A percentile compares a stretch with the other conserved stretches of the same genome.
Evolutionary conservation across 306 rosid genomes (phyloP).

Genomic region (Canavalia gladiata): DNA sequence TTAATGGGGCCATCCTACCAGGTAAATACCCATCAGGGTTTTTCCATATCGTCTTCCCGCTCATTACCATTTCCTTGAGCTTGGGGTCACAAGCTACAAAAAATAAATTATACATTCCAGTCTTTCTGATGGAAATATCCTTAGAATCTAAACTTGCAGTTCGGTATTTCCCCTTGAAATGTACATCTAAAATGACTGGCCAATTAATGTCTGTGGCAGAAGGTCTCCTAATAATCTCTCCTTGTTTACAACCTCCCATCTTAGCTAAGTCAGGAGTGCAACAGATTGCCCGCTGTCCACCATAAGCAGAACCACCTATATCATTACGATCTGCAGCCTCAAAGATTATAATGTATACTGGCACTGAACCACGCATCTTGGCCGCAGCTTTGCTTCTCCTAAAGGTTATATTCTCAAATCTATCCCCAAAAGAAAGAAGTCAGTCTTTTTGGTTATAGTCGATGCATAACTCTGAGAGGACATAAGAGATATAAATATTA

Average conservation of each 20-base stretch:
- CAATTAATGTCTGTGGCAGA: slow-evolving; percentile 77
- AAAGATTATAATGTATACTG: slow-evolving; percentile 79
- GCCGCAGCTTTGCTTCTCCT: slow-evolving; percentile 75
- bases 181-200: slow-evolving; percentile 76
- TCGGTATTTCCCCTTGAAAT: slow-evolving; percentile 56
- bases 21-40: slow-evolving; percentile 91
- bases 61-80: slow-evolving; percentile 81
- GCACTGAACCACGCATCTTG: slow-evolving; percentile 62
- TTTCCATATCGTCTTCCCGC: slow-evolving; percentile 93
- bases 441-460: slow-evolving; percentile 41
- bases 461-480: slow-evolving; percentile 16
- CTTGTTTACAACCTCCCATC: slow-evolving; percentile 91
- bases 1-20: slow-evolving; percentile 93
- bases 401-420: slow-evolving; percentile 85
- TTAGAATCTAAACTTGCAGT: slow-evolving; percentile 53
- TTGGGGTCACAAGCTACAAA: slow-evolving; percentile 92
- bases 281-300: slow-evolving; percentile 94
- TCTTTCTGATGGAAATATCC: slow-evolving; percentile 66
- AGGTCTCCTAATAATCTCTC: slow-evolving; percentile 87
- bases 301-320: slow-evolving; percentile 97
- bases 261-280: slow-evolving; percentile 96
- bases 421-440: slow-evolving; percentile 48
- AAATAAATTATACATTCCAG: slow-evolving; percentile 97
- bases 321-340: slow-evolving; percentile 94
- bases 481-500: slow-evolving; percentile 3